Evolutionary conservation across 306 rosid genomes (phyloP).

Genomic region (Prunus fruticosa): DNA sequence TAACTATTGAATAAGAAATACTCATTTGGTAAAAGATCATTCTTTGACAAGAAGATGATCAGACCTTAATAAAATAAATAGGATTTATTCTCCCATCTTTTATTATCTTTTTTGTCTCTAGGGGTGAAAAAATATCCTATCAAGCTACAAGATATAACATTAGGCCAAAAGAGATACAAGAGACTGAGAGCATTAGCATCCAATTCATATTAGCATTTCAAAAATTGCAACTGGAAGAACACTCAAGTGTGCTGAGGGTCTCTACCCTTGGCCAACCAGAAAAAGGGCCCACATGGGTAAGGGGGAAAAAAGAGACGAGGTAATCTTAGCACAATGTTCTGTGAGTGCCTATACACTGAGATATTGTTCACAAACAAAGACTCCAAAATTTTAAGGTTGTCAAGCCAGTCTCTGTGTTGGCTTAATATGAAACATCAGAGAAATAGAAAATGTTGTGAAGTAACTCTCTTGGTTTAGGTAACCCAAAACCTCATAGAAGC

Average conservation of each 20-base stretch:
- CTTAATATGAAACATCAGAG: slow-evolving; percentile 33
- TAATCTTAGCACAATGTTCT: slow-evolving; percentile 24
- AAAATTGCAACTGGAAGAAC: slow-evolving; percentile 2
- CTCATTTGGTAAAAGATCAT: too few relatives aligned
- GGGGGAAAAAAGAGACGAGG: slow-evolving; percentile 14
- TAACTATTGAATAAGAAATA: too few relatives aligned
- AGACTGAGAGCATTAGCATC: not conserved
- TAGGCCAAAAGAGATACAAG: not conserved
- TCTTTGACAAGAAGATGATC: not conserved
- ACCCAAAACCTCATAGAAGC: slow-evolving; percentile 43
- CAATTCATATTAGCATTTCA: not conserved
- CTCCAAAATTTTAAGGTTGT: slow-evolving; percentile 63
- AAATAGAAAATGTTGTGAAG: slow-evolving; percentile 19
- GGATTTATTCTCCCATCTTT: too few relatives aligned
- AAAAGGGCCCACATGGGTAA: slow-evolving; percentile 16
- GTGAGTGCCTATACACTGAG: slow-evolving; percentile 40
- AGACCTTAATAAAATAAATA: too few relatives aligned
- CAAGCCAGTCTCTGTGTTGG: slow-evolving; percentile 40
- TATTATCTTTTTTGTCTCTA: not conserved
- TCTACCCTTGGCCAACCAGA: slow-evolving; percentile 11
- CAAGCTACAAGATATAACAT: too few relatives aligned
- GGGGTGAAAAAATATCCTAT: not conserved
- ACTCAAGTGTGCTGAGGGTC: slow-evolving; percentile 12
- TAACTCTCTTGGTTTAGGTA: slow-evolving; percentile 42
- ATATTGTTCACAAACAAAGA: slow-evolving; percentile 34